Conservation (phyloP, 2,329 filamentous ascomycete genomes). For the Mycosphaerella sp. region DNA sequence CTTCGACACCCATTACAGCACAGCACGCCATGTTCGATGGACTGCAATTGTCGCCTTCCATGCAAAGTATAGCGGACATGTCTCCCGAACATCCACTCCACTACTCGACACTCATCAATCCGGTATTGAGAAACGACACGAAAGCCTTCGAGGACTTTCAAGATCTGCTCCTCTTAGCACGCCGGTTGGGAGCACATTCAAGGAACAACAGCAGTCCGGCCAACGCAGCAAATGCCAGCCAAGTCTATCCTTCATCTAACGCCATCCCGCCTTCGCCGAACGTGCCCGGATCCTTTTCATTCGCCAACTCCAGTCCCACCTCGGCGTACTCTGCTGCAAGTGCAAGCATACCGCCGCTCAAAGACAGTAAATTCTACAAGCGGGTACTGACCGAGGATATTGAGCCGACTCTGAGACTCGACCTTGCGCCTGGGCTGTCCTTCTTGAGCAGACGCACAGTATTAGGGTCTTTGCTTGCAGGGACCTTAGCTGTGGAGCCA, state of each 20-base stretch:
- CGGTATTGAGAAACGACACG: constrained; percentile 76
- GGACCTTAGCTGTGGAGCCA: constrained; percentile 82
- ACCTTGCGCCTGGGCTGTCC: constrained; percentile 81
- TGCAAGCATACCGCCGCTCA: constrained; percentile 55
- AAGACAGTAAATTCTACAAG: constrained; percentile 93
- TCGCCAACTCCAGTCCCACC: constrained; percentile 28
- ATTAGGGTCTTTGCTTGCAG: constrained; percentile 73
- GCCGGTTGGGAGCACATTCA: constrained; percentile 47
- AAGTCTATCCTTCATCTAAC: constrained; percentile 28
- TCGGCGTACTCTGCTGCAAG: constrained; percentile 29
- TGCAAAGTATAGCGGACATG: constrained; percentile 47
- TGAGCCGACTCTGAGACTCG: constrained; percentile 84
- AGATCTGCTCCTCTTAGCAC: constrained; percentile 62
- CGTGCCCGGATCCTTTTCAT: constrained; percentile 40
- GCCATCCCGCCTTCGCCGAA: constrained; percentile 32
- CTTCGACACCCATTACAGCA: constrained; percentile 68
- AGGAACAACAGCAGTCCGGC: constrained; percentile 53
- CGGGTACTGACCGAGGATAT: constrained; percentile 82
- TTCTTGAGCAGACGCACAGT: constrained; percentile 89
- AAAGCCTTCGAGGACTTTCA: constrained; percentile 79
- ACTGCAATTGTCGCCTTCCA: constrained; percentile 47
- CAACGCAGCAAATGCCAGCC: constrained; percentile 15
- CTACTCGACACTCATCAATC: constrained; percentile 75
- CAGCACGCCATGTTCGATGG: constrained; percentile 57
- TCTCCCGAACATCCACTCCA: constrained; percentile 59